phyloP scores from a whole-genome alignment of 495 filamentous ascomycete species.

The Tuber borchii region DNA sequence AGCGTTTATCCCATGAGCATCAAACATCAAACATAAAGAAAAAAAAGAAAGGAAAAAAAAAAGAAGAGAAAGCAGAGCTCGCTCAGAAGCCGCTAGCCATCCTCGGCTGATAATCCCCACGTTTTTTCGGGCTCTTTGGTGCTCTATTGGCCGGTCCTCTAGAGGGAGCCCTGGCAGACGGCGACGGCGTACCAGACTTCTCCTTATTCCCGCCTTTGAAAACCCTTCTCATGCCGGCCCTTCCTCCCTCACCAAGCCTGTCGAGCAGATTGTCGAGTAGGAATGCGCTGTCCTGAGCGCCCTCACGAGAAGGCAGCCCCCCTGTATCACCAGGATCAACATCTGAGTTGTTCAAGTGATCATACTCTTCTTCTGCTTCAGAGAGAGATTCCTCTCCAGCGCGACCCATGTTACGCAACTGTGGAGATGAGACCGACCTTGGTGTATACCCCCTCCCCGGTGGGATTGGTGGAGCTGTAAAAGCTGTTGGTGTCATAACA shows the following conservation, averaged over 20 bases:
- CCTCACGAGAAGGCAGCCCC: constrained; percentile 24
- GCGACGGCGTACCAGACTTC: constrained; percentile 15
- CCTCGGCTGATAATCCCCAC: constrained; percentile 32
- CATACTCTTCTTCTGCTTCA: constrained; percentile 36
- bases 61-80: constrained; percentile 7
- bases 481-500: constrained; percentile 44
- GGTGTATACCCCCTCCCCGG: constrained; percentile 30
- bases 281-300: constrained; percentile 32
- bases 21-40: constrained; percentile 7
- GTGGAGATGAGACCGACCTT: constrained; percentile 37
- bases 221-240: constrained; percentile 33
- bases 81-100: constrained; percentile 31
- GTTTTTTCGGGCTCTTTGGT: constrained; percentile 34
- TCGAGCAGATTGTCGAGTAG: constrained; percentile 32
- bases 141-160: constrained; percentile 36
- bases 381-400: constrained; percentile 37
- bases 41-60: constrained; percentile 7
- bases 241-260: constrained; percentile 26
- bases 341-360: constrained; percentile 33
- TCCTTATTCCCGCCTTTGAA: constrained; percentile 35
- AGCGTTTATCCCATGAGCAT: constrained; percentile 3
- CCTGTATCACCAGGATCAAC: constrained; percentile 26
- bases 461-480: constrained; percentile 42
- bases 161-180: constrained; percentile 27
- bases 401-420: constrained; percentile 32